Conservation (phyloP, 1,139 yeast species). For the Scheffersomyces lignicola region DNA sequence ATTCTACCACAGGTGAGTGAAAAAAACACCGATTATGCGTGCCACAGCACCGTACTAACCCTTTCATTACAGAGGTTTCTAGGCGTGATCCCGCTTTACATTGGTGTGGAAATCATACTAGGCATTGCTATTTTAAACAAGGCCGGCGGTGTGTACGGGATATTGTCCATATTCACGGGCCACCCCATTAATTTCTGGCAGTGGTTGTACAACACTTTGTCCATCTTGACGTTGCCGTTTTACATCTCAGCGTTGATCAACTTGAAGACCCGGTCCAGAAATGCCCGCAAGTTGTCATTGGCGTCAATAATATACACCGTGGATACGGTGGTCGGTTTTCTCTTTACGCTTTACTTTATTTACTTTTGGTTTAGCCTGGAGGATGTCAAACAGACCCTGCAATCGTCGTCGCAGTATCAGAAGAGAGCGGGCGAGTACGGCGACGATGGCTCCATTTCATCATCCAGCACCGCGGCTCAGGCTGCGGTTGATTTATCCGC, state of each 20-base stretch:
- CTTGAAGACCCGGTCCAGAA: constrained; percentile 28
- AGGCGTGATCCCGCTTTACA: constrained; percentile 69
- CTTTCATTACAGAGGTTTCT: constrained; percentile 54
- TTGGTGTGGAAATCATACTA: constrained; percentile 85
- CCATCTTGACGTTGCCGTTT: constrained; percentile 64
- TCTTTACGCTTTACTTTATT: constrained; percentile 74
- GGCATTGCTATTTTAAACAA: constrained; percentile 81
- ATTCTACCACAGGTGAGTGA: constrained; percentile 31
- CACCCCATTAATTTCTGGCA: constrained; percentile 83
- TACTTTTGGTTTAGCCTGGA: constrained; percentile 69
- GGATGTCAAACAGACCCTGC: constrained; percentile 18
- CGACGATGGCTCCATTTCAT: not conserved
- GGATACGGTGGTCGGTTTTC: constrained; percentile 66
- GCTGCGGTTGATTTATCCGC: constrained; percentile 30
- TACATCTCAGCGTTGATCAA: constrained; percentile 61
- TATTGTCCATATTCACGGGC: constrained; percentile 83
- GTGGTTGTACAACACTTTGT: constrained; percentile 74
- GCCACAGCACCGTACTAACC: no score
- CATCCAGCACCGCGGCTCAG: no score
- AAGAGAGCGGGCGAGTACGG: not conserved
- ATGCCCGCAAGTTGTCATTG: constrained; percentile 50
- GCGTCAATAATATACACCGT: constrained; percentile 62
- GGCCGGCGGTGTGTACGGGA: constrained; percentile 86
- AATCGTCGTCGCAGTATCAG: not conserved
- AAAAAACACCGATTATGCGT: no score